These are phyloP conservation scores for Eucalyptus pumila DNA, from an alignment of 345 rosid species.

Conservation along the genomic window DNA sequence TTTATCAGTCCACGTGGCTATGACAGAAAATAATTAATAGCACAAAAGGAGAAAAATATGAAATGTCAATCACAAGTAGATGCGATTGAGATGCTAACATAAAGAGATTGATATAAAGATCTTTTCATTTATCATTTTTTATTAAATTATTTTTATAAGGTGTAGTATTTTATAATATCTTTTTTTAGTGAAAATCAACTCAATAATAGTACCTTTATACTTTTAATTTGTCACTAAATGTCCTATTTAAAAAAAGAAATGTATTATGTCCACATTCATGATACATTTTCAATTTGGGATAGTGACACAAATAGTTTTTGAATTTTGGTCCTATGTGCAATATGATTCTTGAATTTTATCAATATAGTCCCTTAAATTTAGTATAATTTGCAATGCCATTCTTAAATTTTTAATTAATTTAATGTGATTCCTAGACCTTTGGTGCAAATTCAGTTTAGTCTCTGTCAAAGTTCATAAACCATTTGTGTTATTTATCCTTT, in stretches of 20 bases:
- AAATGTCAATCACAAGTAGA: neutral
- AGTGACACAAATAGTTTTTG: neutral
- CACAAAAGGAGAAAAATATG: neutral
- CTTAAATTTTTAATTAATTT: too few relatives aligned
- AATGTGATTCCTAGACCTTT: too few relatives aligned
- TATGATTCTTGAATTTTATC: neutral
- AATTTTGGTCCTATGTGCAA: neutral
- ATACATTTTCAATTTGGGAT: neutral
- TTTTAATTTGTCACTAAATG: neutral
- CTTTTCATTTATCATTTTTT: neutral
- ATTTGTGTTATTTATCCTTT: neutral
- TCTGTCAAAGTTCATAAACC: neutral
- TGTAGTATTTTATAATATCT: neutral
- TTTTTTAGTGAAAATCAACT: neutral
- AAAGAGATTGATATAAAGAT: neutral
- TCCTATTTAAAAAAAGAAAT: neutral
- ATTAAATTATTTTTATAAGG: neutral
- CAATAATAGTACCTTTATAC: neutral
- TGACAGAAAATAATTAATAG: neutral
- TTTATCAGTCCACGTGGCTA: neutral
- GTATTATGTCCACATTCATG: neutral
- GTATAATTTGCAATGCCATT: neutral
- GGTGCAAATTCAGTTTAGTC: too few relatives aligned
- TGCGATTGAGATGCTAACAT: neutral
- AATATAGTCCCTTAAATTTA: neutral